These are phyloP conservation scores for Globisporangium rhizosaccharum DNA, from an alignment of 352 stramenopile genomes.

Conservation along the genomic window DNA sequence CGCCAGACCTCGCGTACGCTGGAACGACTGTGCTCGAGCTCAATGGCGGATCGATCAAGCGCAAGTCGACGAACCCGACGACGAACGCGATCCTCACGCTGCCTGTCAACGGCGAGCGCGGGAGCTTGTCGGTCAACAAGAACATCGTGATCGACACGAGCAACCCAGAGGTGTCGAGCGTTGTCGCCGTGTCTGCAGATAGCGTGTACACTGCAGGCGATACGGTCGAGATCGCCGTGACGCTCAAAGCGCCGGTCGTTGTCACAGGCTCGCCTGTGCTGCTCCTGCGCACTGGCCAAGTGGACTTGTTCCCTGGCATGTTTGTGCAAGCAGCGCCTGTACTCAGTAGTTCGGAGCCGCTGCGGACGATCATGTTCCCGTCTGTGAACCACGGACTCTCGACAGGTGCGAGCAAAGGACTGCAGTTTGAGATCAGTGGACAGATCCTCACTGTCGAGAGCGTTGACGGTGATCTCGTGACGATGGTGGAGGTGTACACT, in stretches of 20 bases:
- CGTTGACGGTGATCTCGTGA: constrained; percentile 37
- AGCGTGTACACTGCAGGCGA: constrained; percentile 63
- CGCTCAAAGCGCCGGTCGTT: constrained; percentile 52
- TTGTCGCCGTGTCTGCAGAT: constrained; percentile 26
- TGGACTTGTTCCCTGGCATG: constrained; percentile 49
- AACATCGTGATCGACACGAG: constrained; percentile 74
- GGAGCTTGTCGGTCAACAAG: constrained; percentile 60
- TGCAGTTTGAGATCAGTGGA: constrained; percentile 52
- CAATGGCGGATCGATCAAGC: constrained; percentile 52
- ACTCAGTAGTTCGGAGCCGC: not conserved
- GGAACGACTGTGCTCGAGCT: constrained; percentile 41
- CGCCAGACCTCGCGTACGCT: constrained; percentile 60
- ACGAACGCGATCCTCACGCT: constrained; percentile 46
- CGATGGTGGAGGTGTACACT: constrained; percentile 48
- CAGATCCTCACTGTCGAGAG: constrained; percentile 47
- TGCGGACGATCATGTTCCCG: constrained; percentile 49
- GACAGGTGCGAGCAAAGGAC: constrained; percentile 24
- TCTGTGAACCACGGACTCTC: constrained; percentile 40
- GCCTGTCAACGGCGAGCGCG: constrained; percentile 43
- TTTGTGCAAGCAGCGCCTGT: constrained; percentile 39
- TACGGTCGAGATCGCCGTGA: constrained; percentile 44
- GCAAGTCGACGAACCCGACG: constrained; percentile 38
- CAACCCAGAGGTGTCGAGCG: constrained; percentile 33
- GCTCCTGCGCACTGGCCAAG: constrained; percentile 36
- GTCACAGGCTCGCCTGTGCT: constrained; percentile 45